phyloP scores from a whole-genome alignment of 2,329 filamentous ascomycete genomes.

The Chaetomium olivaceum region DNA sequence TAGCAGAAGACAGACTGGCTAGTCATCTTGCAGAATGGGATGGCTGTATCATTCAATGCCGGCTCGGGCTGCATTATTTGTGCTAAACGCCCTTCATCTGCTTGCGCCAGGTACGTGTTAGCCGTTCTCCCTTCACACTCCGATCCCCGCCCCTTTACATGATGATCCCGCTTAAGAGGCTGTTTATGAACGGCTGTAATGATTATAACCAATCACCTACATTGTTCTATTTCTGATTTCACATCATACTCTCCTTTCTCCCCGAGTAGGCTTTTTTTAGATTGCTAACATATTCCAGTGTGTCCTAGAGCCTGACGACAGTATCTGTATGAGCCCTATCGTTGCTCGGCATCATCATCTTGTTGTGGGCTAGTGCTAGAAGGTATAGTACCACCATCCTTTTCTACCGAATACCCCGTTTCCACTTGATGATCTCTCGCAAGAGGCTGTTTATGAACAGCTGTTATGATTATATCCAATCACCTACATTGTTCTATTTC shows the following conservation, averaged over 20 bases:
- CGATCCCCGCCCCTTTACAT: background rate
- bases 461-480: conserved; percentile 19
- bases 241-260: background rate
- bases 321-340: background rate
- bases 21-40: conserved; percentile 27
- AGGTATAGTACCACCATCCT: background rate
- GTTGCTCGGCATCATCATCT: background rate
- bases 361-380: background rate
- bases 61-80: background rate
- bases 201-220: conserved; percentile 25
- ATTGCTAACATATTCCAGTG: background rate
- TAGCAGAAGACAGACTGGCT: conserved; percentile 25
- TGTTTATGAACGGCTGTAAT: conserved; percentile 26
- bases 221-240: conserved; percentile 24
- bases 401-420: no score
- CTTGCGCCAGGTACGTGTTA: conserved; percentile 14
- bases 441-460: conserved; percentile 29
- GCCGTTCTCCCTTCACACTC: background rate
- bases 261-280: background rate
- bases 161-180: conserved; percentile 30
- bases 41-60: conserved; percentile 22
- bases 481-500: conserved; percentile 28
- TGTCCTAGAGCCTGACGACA: background rate
- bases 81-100: background rate
- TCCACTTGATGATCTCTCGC: conserved; percentile 27